Evolutionary conservation across 176 grass and related monocot species (phyloP).

Genomic region (Microstegium vimineum): DNA sequence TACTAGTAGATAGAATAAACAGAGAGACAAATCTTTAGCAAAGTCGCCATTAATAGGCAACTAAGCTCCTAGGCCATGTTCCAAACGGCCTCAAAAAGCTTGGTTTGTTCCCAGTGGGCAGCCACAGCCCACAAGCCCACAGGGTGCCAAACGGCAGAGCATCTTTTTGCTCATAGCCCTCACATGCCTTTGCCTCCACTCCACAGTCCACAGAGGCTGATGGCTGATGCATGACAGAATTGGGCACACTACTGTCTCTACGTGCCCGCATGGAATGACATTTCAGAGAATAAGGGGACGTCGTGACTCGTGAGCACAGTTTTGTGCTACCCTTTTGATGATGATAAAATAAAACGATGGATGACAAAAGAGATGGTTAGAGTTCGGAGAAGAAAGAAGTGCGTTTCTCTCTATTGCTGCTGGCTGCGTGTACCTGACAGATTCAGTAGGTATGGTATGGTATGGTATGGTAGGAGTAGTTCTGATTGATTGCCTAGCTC

Average conservation of each 20-base stretch:
- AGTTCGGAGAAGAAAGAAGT: neutral
- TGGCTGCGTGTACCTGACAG: neutral
- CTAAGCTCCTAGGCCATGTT: slow-evolving; percentile 34
- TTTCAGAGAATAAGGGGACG: neutral
- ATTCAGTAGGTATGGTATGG: slow-evolving; percentile 20
- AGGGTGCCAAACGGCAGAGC: slow-evolving; percentile 1
- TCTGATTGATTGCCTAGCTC: slow-evolving; percentile 24
- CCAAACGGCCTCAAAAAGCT: slow-evolving; percentile 32
- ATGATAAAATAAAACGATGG: neutral
- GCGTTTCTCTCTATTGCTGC: neutral
- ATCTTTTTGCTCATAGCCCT: slow-evolving; percentile 32
- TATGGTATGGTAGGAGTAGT: too few relatives aligned
- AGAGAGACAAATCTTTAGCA: slow-evolving; percentile 11
- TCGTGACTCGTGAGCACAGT: neutral
- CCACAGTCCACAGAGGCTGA: too few relatives aligned
- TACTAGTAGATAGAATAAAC: neutral
- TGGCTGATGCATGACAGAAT: neutral
- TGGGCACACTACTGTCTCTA: neutral
- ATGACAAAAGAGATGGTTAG: slow-evolving; percentile 2
- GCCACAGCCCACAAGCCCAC: neutral
- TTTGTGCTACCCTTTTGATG: neutral
- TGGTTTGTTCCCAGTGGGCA: neutral
- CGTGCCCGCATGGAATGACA: neutral
- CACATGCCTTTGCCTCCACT: slow-evolving; percentile 37
- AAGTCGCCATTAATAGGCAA: slow-evolving; percentile 15